A percentile compares a stretch with the other conserved stretches of the same genome.
phyloP scores from a whole-genome alignment of 2,329 filamentous ascomycete genomes.

The Pseudogymnoascus sp. region DNA sequence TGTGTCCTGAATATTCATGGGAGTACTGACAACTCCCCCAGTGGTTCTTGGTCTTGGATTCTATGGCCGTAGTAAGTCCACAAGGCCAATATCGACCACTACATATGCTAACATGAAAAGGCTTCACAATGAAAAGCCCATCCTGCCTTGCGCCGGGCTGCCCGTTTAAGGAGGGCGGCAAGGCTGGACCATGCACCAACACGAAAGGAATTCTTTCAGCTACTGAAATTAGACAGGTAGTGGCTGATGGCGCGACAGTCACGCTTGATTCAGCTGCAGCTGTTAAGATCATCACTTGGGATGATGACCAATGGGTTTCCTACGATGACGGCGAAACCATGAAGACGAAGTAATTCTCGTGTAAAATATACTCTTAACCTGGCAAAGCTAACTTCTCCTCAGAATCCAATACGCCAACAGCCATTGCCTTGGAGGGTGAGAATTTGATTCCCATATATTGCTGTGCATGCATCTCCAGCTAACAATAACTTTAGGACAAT shows the following conservation, averaged over 20 bases:
- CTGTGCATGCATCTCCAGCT: not conserved
- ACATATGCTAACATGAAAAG: not conserved
- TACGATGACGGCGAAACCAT: slow-evolving; percentile 10
- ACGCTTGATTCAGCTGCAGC: slow-evolving; percentile 23
- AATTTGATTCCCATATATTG: not conserved
- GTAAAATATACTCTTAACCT: no score
- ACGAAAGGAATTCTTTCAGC: slow-evolving; percentile 18
- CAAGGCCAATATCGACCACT: not conserved
- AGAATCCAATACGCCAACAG: not conserved
- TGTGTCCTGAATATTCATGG: slow-evolving; percentile 10
- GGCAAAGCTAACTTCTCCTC: not conserved
- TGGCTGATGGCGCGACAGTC: slow-evolving; percentile 16
- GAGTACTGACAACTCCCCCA: not conserved
- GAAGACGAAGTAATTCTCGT: not conserved
- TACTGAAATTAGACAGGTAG: slow-evolving; percentile 10
- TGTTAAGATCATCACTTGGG: slow-evolving; percentile 29
- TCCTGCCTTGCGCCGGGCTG: slow-evolving; percentile 18
- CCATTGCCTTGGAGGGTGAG: not conserved
- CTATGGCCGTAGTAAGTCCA: slow-evolving; percentile 29
- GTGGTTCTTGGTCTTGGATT: slow-evolving; percentile 23
- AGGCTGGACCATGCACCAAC: slow-evolving; percentile 19
- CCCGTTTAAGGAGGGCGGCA: slow-evolving; percentile 14
- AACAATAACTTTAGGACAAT: not conserved
- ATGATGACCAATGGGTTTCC: slow-evolving; percentile 31
- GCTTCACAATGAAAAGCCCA: slow-evolving; percentile 17